Conservation (phyloP, 805 yeast genomes). For the Yarrowia deformans region DNA sequence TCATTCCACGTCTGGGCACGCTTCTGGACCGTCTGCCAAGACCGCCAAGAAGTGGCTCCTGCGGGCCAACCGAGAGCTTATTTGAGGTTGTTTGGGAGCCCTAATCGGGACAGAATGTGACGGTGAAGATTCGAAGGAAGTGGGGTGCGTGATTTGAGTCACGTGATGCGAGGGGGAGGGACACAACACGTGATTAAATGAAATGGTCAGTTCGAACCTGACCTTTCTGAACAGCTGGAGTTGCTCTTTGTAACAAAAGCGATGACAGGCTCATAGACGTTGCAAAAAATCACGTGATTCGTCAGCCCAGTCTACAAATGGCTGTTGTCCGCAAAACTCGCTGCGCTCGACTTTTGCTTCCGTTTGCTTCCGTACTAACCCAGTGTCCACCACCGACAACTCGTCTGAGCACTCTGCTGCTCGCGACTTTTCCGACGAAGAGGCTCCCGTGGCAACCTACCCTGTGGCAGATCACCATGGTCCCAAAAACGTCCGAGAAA, state of each 20-base stretch:
- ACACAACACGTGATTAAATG: too few relatives aligned
- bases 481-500: neutral
- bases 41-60: conserved; percentile 30
- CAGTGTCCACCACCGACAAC: neutral
- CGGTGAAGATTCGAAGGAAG: neutral
- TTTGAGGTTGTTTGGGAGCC: neutral
- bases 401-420: conserved; percentile 6
- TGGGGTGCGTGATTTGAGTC: neutral
- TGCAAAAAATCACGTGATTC: too few relatives aligned
- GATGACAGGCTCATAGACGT: too few relatives aligned
- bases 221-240: too few relatives aligned
- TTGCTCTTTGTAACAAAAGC: too few relatives aligned
- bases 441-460: conserved; percentile 12
- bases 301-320: too few relatives aligned
- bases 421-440: conserved; percentile 4
- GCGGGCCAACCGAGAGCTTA: conserved; percentile 18
- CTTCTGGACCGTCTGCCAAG: conserved; percentile 1
- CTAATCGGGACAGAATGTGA: neutral
- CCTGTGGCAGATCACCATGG: conserved; percentile 20
- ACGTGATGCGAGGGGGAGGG: neutral
- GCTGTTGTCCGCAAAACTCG: too few relatives aligned
- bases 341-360: too few relatives aligned
- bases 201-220: too few relatives aligned
- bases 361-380: too few relatives aligned
- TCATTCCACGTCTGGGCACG: neutral